phyloP scores from a whole-genome alignment of 2,329 filamentous ascomycete genomes.

The Trichophyton rubrum region DNA sequence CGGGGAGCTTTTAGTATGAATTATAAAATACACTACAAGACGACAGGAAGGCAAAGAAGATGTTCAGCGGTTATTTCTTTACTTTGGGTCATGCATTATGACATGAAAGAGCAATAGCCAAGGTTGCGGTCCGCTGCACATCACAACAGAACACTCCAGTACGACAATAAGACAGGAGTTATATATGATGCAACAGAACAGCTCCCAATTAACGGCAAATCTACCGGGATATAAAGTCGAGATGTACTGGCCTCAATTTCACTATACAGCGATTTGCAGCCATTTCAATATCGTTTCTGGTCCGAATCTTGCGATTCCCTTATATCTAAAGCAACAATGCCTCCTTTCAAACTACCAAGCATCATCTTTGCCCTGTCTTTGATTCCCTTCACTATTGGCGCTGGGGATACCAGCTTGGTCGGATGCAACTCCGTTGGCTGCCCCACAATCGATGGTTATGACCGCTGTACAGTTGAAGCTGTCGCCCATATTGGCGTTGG shows the following conservation, averaged over 20 bases:
- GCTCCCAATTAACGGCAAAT: background rate
- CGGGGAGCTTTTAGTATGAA: background rate
- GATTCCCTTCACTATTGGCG: background rate
- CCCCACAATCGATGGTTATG: background rate
- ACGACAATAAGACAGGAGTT: background rate
- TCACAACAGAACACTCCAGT: background rate
- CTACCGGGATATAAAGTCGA: background rate
- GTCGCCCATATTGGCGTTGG: background rate
- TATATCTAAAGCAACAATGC: background rate
- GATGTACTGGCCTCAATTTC: background rate
- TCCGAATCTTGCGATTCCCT: background rate
- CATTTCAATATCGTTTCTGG: too few species aligned
- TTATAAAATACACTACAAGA: too few species aligned
- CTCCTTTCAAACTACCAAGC: background rate
- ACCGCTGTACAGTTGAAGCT: background rate
- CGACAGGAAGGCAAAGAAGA: background rate
- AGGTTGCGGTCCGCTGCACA: background rate
- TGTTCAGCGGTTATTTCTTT: background rate
- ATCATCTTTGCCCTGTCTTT: background rate
- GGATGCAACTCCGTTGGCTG: background rate
- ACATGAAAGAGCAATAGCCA: background rate
- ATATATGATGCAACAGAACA: background rate
- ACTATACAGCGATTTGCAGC: too few species aligned
- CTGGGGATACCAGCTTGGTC: background rate
- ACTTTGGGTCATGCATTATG: background rate